Conservation (phyloP, 1,139 yeast species). For the Arxiozyma slooffiae region DNA sequence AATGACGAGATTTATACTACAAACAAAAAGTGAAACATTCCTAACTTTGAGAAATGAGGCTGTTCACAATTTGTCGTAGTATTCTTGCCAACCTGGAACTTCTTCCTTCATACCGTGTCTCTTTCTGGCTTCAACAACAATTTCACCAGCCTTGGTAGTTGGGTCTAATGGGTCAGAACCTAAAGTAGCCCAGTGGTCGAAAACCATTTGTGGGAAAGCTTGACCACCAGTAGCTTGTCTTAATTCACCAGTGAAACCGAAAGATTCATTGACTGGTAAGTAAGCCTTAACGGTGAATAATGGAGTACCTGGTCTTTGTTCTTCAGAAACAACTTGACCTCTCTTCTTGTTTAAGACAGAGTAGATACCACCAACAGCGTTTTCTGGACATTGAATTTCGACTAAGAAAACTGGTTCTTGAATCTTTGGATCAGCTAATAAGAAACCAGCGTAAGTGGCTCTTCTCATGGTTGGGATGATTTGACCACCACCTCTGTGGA, state of each 20-base stretch:
- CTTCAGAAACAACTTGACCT: constrained; percentile 98
- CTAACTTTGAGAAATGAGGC: constrained; percentile 23
- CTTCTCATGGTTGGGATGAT: constrained; percentile 99
- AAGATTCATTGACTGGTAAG: constrained; percentile 99
- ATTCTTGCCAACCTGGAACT: constrained; percentile 99
- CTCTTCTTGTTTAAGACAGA: constrained; percentile 98
- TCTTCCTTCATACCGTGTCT: constrained; percentile 95
- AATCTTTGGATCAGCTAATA: constrained; percentile 96
- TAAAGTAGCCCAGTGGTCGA: constrained; percentile 95
- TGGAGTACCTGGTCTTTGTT: constrained; percentile 99
- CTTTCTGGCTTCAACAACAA: constrained; percentile 83
- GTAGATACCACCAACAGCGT: constrained; percentile 99
- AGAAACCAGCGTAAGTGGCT: constrained; percentile 95
- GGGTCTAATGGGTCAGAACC: constrained; percentile 89
- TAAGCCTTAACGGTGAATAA: constrained; percentile 97
- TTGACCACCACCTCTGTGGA: constrained; percentile 99
- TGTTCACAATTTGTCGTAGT: constrained; percentile 94
- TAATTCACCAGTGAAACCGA: constrained; percentile 99
- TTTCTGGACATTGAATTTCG: constrained; percentile 99
- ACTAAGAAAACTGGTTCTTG: constrained; percentile 99
- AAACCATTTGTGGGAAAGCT: constrained; percentile 99
- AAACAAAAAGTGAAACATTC: constrained; percentile 11
- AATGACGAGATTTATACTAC: constrained; percentile 11
- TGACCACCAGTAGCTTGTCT: constrained; percentile 99
- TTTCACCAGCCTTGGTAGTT: constrained; percentile 86